These are phyloP conservation scores for Carex kokanica DNA, from an alignment of 176 grass and related monocot species.

Conservation along the genomic window DNA sequence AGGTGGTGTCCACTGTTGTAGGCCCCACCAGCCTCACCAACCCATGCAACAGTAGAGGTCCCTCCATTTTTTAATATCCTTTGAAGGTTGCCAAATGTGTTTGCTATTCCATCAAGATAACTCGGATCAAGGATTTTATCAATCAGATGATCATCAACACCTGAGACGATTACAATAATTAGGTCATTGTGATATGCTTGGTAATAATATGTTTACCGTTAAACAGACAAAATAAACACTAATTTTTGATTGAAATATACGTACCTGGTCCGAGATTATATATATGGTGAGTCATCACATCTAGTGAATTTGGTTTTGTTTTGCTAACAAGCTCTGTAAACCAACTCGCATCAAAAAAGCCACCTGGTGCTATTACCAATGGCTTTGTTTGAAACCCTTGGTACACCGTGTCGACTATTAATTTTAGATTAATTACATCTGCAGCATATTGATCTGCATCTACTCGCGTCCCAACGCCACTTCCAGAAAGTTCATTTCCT, in stretches of 20 bases:
- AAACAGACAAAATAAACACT: neutral
- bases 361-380: slow-evolving; percentile 74
- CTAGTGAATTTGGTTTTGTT: slow-evolving; percentile 52
- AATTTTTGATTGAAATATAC: neutral
- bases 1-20: slow-evolving; percentile 94
- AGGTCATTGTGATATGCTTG: neutral
- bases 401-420: slow-evolving; percentile 35
- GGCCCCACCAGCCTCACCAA: slow-evolving; percentile 82
- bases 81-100: slow-evolving; percentile 57
- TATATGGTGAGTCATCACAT: slow-evolving; percentile 85
- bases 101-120: slow-evolving; percentile 47
- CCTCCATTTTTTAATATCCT: slow-evolving; percentile 42
- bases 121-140: slow-evolving; percentile 72
- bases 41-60: slow-evolving; percentile 61
- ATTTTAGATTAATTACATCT: slow-evolving; percentile 63
- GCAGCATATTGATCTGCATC: slow-evolving; percentile 56
- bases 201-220: neutral
- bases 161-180: slow-evolving; percentile 22
- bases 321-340: slow-evolving; percentile 54
- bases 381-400: slow-evolving; percentile 45
- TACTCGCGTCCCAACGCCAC: slow-evolving; percentile 53
- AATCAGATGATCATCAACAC: slow-evolving; percentile 59
- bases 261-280: slow-evolving; percentile 87
- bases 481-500: slow-evolving; percentile 90
- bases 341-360: slow-evolving; percentile 70